Evolutionary conservation across 495 filamentous ascomycete genomes (phyloP), one percentile per base, ranked within the genome.

Genomic region (Viridothelium virens): DNA sequence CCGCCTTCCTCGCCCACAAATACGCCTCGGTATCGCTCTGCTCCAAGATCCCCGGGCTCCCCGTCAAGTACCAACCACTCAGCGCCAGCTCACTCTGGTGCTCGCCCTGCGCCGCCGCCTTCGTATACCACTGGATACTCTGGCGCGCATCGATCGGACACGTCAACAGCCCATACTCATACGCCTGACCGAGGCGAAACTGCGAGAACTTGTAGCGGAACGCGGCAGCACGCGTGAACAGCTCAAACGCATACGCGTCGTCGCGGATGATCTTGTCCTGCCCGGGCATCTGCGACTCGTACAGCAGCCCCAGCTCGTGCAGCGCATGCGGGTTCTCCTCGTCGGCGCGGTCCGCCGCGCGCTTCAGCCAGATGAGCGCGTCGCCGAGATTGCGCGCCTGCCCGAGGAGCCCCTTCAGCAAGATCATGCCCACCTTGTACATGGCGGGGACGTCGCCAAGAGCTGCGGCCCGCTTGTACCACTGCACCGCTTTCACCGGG

Each of bases 351-450:
- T 97, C 92, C 3, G 92, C 92, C 2, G 94, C 94, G 9, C 92
- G 87, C 75, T 96, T 96, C 38, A 98, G 81, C 92, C 92, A 97
- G 50, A 83, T 85, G 37, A 97, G 81, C 16, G 91, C 92, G 74
- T 96, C 94, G 48, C 87, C 84, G 4, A 88, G 84, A 74, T 91
- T 96, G 69, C 82, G 83, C n/a, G 84, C 83, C 74, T 97, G 93
- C 9, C 92, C 92, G 14, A 98, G 85, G n/a, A 97, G 83, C 31
- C 92, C 93, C 75, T 97, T 97, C 37, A 96, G 82, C 69, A 89
- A 80, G 72, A 98, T 96, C 86, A 96, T 93, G 63, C 94, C 94
- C 77, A 97, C 87, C 76, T 98, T 98, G 79, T 96, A 98, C 92
- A 96, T 95, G 34, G 93, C 94, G 0, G 92, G 87, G 0, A 89